Base-by-base conservation (phyloP, 2,329 filamentous ascomycete species). In the Aspergillus fructus region DNA sequence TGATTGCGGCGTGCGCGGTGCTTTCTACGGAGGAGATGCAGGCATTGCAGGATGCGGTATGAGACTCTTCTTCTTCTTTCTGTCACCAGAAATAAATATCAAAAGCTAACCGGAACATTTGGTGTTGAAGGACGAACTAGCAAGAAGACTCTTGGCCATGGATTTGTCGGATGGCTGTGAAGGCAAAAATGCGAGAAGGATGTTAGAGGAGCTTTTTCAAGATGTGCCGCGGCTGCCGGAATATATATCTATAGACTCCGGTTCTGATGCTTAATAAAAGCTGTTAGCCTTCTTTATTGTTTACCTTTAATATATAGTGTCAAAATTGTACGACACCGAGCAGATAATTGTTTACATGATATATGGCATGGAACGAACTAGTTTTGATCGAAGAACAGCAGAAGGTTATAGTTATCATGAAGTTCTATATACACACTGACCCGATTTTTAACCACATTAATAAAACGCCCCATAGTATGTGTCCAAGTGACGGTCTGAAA, bases 1-100 rank as follows among this genome's bases (percentile, higher is more conserved):
- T 97, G 2, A 83, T 88, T 5, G 82, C 85, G 30, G 84, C 86
- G 19, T 96, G 90, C 72, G 85, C 89, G 4, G 81, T 80, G 45
- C 77, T 96, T 62, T 85, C 86, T 0, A 75, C 79, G 0, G 77
- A 79, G 4, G 91, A 96, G 66, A 80, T 81, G 52, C 72, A 76
- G n/a, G 83, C 84, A 39, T 78, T 97, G n/a, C 81, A 86, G 64
- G 77, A 83, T 61, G 91, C 92, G 23, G 85, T 85, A 73, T 65
- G 78, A 43, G 9, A 23, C 27, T 2, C 21, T n/a, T 8, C 15
- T 47, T n/a, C 21, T 34, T 5, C 11, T 47, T 21, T 39, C 37
- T 15, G 23, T 48, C 9, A 3, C 17, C 4, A 17, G 9, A 6
- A 11, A 5, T 21, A 15, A 12, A 12, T 13, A 4, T 13, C 23